A percentile compares a stretch with the other conserved stretches of the same genome.
These are phyloP conservation scores for Hevea brasiliensis DNA, from an alignment of 345 rosid genomes.

Conservation along the genomic window DNA sequence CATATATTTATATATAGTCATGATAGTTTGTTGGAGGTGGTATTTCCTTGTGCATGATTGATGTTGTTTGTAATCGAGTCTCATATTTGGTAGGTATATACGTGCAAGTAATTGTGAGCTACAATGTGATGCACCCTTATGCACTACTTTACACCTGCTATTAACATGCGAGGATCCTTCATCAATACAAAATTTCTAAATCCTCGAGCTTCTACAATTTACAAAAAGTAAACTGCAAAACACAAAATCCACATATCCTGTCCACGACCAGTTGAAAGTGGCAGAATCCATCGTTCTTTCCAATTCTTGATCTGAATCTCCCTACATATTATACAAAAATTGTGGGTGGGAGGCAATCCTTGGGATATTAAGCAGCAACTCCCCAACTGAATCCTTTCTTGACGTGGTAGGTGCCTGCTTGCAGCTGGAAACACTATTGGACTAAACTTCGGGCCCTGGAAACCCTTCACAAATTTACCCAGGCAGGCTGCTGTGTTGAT, in stretches of 20 bases:
- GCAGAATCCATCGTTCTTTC: constrained; percentile 26
- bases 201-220: constrained; percentile 17
- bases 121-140: not conserved
- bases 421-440: constrained; percentile 39
- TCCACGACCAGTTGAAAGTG: not conserved
- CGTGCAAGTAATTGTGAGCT: no score
- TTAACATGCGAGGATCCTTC: constrained; percentile 24
- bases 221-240: not conserved
- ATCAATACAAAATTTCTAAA: constrained; percentile 26
- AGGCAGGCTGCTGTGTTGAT: constrained; percentile 7
- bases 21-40: constrained; percentile 1
- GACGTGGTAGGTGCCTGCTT: constrained; percentile 61
- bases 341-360: constrained; percentile 86
- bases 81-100: not conserved
- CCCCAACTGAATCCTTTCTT: constrained; percentile 80
- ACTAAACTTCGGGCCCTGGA: not conserved
- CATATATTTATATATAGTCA: not conserved
- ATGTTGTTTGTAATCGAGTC: not conserved
- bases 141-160: not conserved
- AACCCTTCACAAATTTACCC: constrained; percentile 1
- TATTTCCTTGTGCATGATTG: not conserved
- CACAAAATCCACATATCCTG: constrained; percentile 6
- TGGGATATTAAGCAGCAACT: constrained; percentile 77
- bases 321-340: constrained; percentile 74
- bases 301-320: constrained; percentile 46